These are phyloP conservation scores for Elsinoe arachidis DNA, from an alignment of 2,329 filamentous ascomycete species.

Conservation along the genomic window DNA sequence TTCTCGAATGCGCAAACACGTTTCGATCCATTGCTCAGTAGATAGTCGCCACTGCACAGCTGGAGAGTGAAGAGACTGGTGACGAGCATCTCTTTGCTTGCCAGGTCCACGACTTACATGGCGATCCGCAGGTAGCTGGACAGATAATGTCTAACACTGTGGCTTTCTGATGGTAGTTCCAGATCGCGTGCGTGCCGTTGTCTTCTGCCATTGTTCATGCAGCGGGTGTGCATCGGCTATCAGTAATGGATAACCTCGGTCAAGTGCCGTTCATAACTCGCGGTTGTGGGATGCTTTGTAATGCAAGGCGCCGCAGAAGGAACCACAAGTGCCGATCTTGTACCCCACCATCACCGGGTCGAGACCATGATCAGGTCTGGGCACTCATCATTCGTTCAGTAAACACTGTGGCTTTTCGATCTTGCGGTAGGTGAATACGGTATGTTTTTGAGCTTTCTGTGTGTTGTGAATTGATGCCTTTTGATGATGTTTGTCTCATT, in stretches of 20 bases:
- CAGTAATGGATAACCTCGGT: background rate
- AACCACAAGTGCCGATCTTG: slow-evolving; percentile 1
- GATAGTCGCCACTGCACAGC: too few species aligned
- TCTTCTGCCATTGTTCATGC: background rate
- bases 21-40: too few species aligned
- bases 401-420: background rate
- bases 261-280: background rate
- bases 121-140: too few species aligned
- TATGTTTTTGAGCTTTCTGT: background rate
- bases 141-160: too few species aligned
- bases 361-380: background rate
- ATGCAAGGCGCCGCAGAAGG: background rate
- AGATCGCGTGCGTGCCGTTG: background rate
- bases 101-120: too few species aligned
- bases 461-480: background rate
- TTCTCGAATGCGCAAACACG: too few species aligned
- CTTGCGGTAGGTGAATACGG: background rate
- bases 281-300: background rate
- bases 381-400: slow-evolving; percentile 1
- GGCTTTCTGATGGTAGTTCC: background rate
- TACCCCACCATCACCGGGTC: slow-evolving; percentile 5
- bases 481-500: background rate
- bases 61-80: background rate
- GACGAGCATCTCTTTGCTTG: background rate
- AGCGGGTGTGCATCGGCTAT: slow-evolving; percentile 2